Percentiles rank a stretch among this genome's conserved stretches.
Evolutionary conservation across 164 flowering plant genomes (phyloP).

Genomic region (Liquidambar formosana): DNA sequence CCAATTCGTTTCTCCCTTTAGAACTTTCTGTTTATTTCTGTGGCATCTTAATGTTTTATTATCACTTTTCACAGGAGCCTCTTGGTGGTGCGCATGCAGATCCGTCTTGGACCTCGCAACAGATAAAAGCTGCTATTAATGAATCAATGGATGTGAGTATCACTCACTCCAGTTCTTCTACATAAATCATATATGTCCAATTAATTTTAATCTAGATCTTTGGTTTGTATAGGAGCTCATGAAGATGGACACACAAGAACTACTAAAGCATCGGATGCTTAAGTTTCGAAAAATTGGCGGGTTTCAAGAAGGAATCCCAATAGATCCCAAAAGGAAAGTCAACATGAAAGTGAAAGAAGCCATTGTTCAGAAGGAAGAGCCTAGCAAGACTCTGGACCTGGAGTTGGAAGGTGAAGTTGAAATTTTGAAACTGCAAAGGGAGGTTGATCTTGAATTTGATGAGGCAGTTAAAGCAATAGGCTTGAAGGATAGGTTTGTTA

Average conservation of each 20-base stretch:
- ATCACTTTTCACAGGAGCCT: conserved; percentile 68
- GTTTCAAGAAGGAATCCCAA: conserved; percentile 65
- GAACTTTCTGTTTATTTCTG: background rate
- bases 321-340: conserved; percentile 52
- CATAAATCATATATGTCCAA: background rate
- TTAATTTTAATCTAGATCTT: background rate
- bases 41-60: conserved; percentile 1
- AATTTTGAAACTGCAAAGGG: conserved; percentile 64
- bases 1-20: background rate
- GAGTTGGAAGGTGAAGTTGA: conserved; percentile 67
- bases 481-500: conserved; percentile 42
- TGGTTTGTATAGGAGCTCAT: conserved; percentile 61
- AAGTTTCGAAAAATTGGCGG: conserved; percentile 82
- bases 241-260: conserved; percentile 61
- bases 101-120: conserved; percentile 89
- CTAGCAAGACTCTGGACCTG: conserved; percentile 26
- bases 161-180: background rate
- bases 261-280: conserved; percentile 59
- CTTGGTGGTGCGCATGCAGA: conserved; percentile 97
- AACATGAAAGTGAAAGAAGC: conserved; percentile 75
- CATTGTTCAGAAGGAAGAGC: conserved; percentile 1
- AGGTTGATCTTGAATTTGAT: conserved; percentile 60
- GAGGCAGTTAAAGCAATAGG: conserved; percentile 67
- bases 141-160: conserved; percentile 80
- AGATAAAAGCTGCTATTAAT: conserved; percentile 67